A percentile compares a stretch with the other conserved stretches of the same genome.
These are phyloP conservation scores for Ogataea ganodermae DNA, from an alignment of 805 yeast genomes.

Conservation along the genomic window DNA sequence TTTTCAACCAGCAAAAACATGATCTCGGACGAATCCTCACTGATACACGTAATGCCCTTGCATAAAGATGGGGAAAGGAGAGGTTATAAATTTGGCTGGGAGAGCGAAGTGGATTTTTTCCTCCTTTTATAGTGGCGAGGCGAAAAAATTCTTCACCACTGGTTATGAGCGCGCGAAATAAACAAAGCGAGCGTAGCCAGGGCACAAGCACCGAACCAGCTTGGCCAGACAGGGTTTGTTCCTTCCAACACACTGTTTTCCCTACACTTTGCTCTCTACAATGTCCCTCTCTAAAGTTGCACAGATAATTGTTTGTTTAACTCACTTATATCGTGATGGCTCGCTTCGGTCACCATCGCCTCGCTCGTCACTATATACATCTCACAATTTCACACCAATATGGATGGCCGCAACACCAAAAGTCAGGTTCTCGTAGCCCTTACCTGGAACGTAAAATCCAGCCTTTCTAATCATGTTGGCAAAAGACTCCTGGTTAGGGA, in stretches of 20 bases:
- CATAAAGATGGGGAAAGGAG: slow-evolving; percentile 71
- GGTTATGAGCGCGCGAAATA: slow-evolving; percentile 6
- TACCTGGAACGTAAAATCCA: slow-evolving; percentile 87
- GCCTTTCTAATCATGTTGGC: slow-evolving; percentile 91
- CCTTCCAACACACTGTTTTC: too few species aligned
- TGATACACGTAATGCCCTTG: slow-evolving; percentile 99
- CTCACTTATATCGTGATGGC: too few species aligned
- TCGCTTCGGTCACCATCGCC: neutral
- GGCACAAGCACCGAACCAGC: too few species aligned
- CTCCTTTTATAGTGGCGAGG: slow-evolving; percentile 16
- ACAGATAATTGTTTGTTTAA: too few species aligned
- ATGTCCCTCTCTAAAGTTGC: too few species aligned
- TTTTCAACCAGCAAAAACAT: slow-evolving; percentile 99
- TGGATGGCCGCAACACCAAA: slow-evolving; percentile 96
- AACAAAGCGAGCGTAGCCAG: too few species aligned
- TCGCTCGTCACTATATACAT: too few species aligned
- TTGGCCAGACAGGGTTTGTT: too few species aligned
- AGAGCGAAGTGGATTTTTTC: neutral
- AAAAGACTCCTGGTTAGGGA: slow-evolving; percentile 91
- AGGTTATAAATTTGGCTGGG: neutral
- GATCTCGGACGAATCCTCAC: slow-evolving; percentile 99
- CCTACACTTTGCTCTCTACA: too few species aligned
- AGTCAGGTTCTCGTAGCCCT: slow-evolving; percentile 91
- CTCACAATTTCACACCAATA: slow-evolving; percentile 83
- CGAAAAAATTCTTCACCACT: slow-evolving; percentile 12